Conservation (phyloP, 371 early-diverging fungal genomes). For the Dichotomocladium elegans region DNA sequence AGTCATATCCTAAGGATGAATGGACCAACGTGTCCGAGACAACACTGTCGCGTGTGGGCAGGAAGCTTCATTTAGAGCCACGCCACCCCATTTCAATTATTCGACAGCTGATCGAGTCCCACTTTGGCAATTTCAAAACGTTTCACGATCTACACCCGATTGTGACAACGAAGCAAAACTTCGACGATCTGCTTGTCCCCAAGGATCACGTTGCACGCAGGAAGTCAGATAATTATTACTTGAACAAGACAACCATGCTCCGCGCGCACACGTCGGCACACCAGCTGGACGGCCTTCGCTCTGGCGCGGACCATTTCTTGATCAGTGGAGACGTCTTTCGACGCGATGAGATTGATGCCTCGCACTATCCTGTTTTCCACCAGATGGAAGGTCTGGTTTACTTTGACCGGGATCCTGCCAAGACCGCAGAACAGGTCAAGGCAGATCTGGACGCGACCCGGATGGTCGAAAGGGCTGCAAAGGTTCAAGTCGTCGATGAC, state of each 20-base stretch:
- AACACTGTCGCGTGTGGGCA: constrained; percentile 72
- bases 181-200: constrained; percentile 87
- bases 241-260: constrained; percentile 76
- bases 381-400: constrained; percentile 92
- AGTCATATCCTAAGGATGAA: constrained; percentile 54
- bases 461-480: constrained; percentile 22
- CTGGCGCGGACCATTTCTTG: constrained; percentile 59
- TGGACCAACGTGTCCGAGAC: constrained; percentile 80
- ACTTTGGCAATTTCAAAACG: constrained; percentile 65
- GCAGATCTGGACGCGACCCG: constrained; percentile 17
- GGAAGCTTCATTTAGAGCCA: constrained; percentile 77
- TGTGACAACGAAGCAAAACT: constrained; percentile 83
- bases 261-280: constrained; percentile 97
- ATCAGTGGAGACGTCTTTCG: constrained; percentile 95
- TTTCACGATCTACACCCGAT: constrained; percentile 72
- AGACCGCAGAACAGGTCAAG: constrained; percentile 11
- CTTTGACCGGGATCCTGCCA: constrained; percentile 33
- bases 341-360: constrained; percentile 94
- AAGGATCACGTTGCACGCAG: constrained; percentile 81
- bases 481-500: constrained; percentile 52
- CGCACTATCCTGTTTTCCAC: constrained; percentile 97
- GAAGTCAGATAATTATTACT: constrained; percentile 89
- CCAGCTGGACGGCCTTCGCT: constrained; percentile 72
- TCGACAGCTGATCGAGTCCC: constrained; percentile 71
- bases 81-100: constrained; percentile 87